Percentiles rank a stretch among this genome's conserved stretches.
Evolutionary conservation across 345 rosid species (phyloP).

Genomic region (Syzygium oleosum): DNA sequence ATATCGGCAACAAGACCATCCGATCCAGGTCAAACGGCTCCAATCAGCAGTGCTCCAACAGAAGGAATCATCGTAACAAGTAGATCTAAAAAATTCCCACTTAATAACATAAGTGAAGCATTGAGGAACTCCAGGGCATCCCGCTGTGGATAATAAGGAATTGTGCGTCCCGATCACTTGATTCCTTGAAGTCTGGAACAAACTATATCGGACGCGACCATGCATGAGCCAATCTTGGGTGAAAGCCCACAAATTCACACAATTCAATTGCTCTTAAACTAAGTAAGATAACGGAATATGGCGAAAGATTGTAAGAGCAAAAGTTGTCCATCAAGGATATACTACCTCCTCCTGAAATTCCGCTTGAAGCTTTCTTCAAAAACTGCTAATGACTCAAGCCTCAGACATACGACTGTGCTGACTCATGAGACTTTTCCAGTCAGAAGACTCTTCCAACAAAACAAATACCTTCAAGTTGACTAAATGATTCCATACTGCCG

Average conservation of each 20-base stretch:
- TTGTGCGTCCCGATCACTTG: conserved; percentile 38
- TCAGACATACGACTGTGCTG: background rate
- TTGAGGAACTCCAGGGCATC: conserved; percentile 46
- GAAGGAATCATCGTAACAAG: conserved; percentile 51
- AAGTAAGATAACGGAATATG: background rate
- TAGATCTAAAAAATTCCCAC: conserved; percentile 21
- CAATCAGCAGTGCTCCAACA: conserved; percentile 52
- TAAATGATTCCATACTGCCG: background rate
- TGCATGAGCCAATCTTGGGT: conserved; percentile 44
- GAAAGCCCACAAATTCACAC: conserved; percentile 45
- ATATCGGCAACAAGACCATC: conserved; percentile 51
- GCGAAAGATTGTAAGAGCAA: background rate
- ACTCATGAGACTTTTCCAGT: background rate
- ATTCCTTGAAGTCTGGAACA: conserved; percentile 41
- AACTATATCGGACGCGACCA: conserved; percentile 33
- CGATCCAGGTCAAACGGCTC: conserved; percentile 44
- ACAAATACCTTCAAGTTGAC: background rate
- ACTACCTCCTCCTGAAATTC: background rate
- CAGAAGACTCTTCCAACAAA: background rate
- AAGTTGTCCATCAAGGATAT: background rate
- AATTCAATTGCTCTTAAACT: conserved; percentile 29
- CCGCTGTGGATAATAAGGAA: conserved; percentile 21
- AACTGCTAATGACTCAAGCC: background rate
- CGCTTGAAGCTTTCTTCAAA: background rate
- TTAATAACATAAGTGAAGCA: conserved; percentile 24